Evolutionary conservation across 1,284 basidiomycete species (phyloP), one percentile per base, ranked within the genome.

Genomic region (Cutaneotrichosporon sp.): DNA sequence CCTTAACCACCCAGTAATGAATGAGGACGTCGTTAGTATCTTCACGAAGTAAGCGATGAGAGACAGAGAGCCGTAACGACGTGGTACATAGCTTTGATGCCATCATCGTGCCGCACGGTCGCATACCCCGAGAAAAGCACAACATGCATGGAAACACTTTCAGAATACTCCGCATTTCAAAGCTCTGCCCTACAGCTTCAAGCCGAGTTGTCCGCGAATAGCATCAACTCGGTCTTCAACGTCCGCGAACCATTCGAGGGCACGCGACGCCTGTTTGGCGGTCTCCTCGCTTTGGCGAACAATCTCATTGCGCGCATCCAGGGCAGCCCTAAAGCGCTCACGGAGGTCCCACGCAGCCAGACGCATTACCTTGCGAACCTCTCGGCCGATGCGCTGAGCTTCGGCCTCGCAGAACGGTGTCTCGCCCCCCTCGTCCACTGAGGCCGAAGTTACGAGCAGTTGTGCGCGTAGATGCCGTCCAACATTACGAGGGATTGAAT

Each of bases 351-450:
- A 97, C 17, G 86, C 85, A n/a, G 88, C 92, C 15, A 94, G 75
- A 45, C 93, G 80, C 64, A 99, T 77, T 45, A 99, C 94, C 77
- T 97, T 97, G 67, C 94, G 83, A 17, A 90, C 90, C 80, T 98
- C 96, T 37, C 86, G 81, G 45, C 83, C 79, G 42, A 97, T 80
- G 14, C 94, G 80, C 42, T 78, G 79, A 0, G 84, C 80, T 67
- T 97, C 85, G 4, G 78, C 79, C 50, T 86, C 83, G 15, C 85
- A 78, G 67, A 87, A 96, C 20, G 78, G 74, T 21, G 79, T 77
- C 35, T 63, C 46, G 15, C 65, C 59, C 7, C 10, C 26, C 10
- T 59, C 55, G 12, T 65, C 63, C 17, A 60, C 54, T 36, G 69
- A 78, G 26, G 65, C 64, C 1, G 66, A 62, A 26, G 52, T 51